A percentile compares a stretch with the other conserved stretches of the same genome.
Evolutionary conservation across 345 rosid species (phyloP).

Genomic region (sweet orange (Citrus sinensis)): DVS_A1.0 CM039163.1:49511001-49511500

Average conservation of each 20-base stretch:
- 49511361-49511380: conserved; percentile 76
- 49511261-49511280: background rate
- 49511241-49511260: background rate
- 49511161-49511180: conserved; percentile 23
- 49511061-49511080: conserved; percentile 49
- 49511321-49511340: conserved; percentile 77
- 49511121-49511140: conserved; percentile 30
- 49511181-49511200: conserved; percentile 32
- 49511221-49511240: conserved; percentile 48
- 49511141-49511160: conserved; percentile 33
- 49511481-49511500: background rate
- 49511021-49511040: conserved; percentile 28
- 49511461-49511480: background rate
- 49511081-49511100: conserved; percentile 36
- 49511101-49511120: conserved; percentile 24
- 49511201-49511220: conserved; percentile 75
- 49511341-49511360: conserved; percentile 72
- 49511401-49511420: conserved; percentile 95
- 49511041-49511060: conserved; percentile 25
- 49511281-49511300: background rate
- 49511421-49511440: conserved; percentile 81
- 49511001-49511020: conserved; percentile 16
- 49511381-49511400: conserved; percentile 91
- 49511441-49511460: conserved; percentile 3
- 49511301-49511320: background rate